Evolutionary conservation across 2,329 filamentous ascomycete species (phyloP), one percentile per base, ranked within the genome.

Genomic region (Alternaria longipes): DNA sequence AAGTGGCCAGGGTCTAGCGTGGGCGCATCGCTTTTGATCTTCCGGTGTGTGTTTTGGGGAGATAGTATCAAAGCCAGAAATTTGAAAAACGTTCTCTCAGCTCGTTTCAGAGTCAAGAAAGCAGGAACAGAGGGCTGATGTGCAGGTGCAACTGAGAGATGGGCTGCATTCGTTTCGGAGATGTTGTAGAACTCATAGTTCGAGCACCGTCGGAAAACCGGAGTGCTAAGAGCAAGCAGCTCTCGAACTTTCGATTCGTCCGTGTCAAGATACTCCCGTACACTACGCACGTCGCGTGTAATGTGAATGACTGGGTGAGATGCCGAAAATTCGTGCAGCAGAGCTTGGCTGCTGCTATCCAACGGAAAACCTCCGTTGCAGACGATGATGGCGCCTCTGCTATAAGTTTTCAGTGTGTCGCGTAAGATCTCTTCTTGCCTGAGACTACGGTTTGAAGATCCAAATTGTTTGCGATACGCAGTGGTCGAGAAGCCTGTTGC

Each of bases 101-200:
- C 85, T 50, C 87, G 82, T 72, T 91, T 92, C 3, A 92, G 76
- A 0, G 88, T 89, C 26, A 91, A 74, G 63, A 90, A 90, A 0
- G 88, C 87, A 3, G 87, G 85, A 4, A 75, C 68, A 0, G 78
- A 81, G 1, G 81, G 78, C 52, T 74, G 70, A 32, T 76, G 66
- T 28, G 64, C 71, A 24, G 70, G 73, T 14, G 60, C 63, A 16
- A 72, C 62, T 1, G 68, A 74, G 18, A 65, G 60, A 28, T 68
- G 62, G 8, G 65, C 55, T 11, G 67, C 68, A 49, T 69, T 68
- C 34, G 71, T 82, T 71, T 91, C 89, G 2, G 89, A 89, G 16
- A 91, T 81, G 67, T 93, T 93, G 81, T 89, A 92, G 74, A 92
- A 93, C 71, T 93, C 90, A 63, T 90, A 85, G 68, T 91, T 92